These are phyloP conservation scores for Scorias spongiosa DNA, from an alignment of 2,329 filamentous ascomycete genomes.

Conservation along the genomic window DNA sequence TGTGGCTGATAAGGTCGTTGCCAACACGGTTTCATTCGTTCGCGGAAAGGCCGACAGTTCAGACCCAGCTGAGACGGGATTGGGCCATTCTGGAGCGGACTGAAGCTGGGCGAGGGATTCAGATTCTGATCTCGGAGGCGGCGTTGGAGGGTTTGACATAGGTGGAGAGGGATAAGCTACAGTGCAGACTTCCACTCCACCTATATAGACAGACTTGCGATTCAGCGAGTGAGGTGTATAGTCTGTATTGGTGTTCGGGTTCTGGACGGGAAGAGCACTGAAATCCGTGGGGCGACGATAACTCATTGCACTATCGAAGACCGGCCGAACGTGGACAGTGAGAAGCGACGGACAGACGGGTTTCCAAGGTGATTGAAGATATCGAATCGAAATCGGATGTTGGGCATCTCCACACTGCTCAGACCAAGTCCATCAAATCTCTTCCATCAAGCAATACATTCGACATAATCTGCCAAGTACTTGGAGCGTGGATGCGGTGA, in stretches of 20 bases:
- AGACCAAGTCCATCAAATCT: too few species aligned
- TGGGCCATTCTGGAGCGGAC: neutral
- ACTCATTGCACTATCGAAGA: neutral
- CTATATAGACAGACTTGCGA: conserved; percentile 2
- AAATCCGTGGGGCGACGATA: neutral
- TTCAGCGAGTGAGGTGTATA: neutral
- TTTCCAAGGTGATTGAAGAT: too few species aligned
- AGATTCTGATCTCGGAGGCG: conserved; percentile 10
- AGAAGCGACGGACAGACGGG: too few species aligned
- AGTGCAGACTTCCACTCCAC: neutral
- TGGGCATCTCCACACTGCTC: too few species aligned
- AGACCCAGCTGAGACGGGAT: neutral
- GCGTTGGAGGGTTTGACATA: conserved; percentile 36
- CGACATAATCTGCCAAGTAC: too few species aligned
- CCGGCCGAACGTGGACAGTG: too few species aligned
- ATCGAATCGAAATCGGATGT: too few species aligned
- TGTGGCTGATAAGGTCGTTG: neutral
- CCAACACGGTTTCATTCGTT: neutral
- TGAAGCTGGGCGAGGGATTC: neutral
- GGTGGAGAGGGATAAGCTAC: conserved; percentile 32
- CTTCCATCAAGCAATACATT: too few species aligned
- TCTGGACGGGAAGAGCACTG: neutral
- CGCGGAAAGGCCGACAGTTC: neutral
- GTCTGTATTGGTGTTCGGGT: neutral
- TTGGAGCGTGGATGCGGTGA: too few species aligned